Base-by-base conservation (phyloP, 2,329 filamentous ascomycete species). In the Clonostachys rosea region DNA sequence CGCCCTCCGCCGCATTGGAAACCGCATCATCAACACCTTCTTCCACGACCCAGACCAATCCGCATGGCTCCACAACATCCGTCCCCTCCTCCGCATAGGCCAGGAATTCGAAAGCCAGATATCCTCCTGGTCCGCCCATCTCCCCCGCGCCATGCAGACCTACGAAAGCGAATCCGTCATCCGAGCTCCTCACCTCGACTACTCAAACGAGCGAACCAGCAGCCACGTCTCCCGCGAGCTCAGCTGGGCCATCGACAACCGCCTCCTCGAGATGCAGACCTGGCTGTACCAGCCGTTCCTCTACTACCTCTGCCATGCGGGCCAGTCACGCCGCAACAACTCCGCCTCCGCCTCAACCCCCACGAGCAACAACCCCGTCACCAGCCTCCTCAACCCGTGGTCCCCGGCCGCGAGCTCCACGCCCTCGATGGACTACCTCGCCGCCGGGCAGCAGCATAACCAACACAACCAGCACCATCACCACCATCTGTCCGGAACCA, bases 1-100 rank as follows among this genome's bases (percentile, higher is more conserved):
- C 42, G 66, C 70, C 0, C 57, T 68, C 6, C 56, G 69, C 3
- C 61, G 69, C 5, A 68, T 73, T 40, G 64, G 63, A 39, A 71
- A 72, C 46, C 60, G 68, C 17, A 63, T 70, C 17, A 53, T 70
- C 42, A 68, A 59, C 33, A 53, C 52, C 7, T 56, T 62, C 17
- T 61, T 54, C 44, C 24, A 30, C 24, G 24, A 30, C 24, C 43
- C 35, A 9, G 9, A 17, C 36, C 11, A 14, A 7, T 24, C 16
- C 13, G 11, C 35, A 11, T 58, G 56, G 56, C 47, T 56, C 8
- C 17, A n/a, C 6, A 50, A 54, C 7, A 49, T 54, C 40, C 44
- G 52, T 42, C 45, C 55, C 10, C 30, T 50, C 35, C 44, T 56
- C 9, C 52, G 53, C 12, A 52, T 58, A 45, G 57, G 54, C 3